These are phyloP conservation scores for Pseudogymnoascus sp. DNA, from an alignment of 2,329 filamentous ascomycete genomes.

Conservation along the genomic window DNA sequence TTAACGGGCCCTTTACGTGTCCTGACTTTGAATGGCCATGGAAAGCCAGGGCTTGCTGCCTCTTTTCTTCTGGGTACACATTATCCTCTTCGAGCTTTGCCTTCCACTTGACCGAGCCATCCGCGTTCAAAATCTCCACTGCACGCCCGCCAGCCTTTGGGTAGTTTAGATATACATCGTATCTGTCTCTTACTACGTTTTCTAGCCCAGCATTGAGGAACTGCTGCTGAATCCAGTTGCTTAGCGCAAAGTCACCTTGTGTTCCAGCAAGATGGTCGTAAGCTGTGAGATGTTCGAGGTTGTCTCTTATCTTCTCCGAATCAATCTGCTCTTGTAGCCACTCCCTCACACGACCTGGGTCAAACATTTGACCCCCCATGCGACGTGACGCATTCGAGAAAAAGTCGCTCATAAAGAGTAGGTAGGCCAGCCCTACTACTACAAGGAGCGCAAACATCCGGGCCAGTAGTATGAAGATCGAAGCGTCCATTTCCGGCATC, in stretches of 20 bases:
- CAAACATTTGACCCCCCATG: conserved; percentile 65
- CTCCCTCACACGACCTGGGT: conserved; percentile 71
- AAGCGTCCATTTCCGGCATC: conserved; percentile 25
- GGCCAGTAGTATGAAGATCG: conserved; percentile 56
- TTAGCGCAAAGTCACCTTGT: conserved; percentile 80
- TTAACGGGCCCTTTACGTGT: conserved; percentile 74
- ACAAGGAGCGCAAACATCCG: conserved; percentile 68
- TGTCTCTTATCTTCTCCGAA: conserved; percentile 60
- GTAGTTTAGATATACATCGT: conserved; percentile 88
- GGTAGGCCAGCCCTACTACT: conserved; percentile 70
- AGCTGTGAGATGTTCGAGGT: conserved; percentile 67
- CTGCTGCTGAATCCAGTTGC: conserved; percentile 72
- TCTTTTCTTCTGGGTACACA: conserved; percentile 53
- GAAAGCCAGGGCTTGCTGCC: conserved; percentile 69
- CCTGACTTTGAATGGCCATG: conserved; percentile 85
- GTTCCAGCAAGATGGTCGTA: conserved; percentile 93
- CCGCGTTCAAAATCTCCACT: conserved; percentile 69
- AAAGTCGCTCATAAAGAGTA: conserved; percentile 78
- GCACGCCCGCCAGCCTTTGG: conserved; percentile 68
- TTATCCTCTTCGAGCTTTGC: conserved; percentile 77
- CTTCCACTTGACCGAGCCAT: conserved; percentile 62
- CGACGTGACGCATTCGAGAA: conserved; percentile 60
- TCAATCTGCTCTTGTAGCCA: conserved; percentile 71
- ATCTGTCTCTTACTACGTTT: conserved; percentile 67
- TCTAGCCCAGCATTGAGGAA: conserved; percentile 70